Percentiles rank a stretch among this genome's conserved stretches.
Conservation (phyloP, 768 basidiomycete genomes). For the Crucibulum laeve region DNA sequence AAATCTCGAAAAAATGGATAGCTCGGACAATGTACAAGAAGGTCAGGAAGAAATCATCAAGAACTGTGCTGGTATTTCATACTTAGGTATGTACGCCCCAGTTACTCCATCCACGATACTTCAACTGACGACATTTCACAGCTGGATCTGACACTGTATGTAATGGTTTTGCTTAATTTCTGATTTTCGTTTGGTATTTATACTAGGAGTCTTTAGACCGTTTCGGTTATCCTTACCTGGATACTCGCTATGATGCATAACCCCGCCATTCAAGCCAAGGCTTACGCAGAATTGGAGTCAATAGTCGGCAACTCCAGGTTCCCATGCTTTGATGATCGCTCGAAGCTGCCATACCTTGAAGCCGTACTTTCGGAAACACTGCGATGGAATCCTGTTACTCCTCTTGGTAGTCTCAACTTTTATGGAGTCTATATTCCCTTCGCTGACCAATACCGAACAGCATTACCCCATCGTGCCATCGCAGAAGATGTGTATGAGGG, state of each 20-base stretch:
- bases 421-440: no score
- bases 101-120: not conserved
- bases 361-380: slow-evolving; percentile 38
- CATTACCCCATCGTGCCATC: slow-evolving; percentile 25
- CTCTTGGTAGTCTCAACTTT: slow-evolving; percentile 22
- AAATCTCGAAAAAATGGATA: slow-evolving; percentile 17
- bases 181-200: not conserved
- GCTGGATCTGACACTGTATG: slow-evolving; percentile 29
- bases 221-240: slow-evolving; percentile 1
- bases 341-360: slow-evolving; percentile 36
- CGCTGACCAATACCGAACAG: slow-evolving; percentile 13
- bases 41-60: slow-evolving; percentile 28
- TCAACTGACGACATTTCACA: slow-evolving; percentile 5
- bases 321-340: slow-evolving; percentile 35
- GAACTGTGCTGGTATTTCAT: slow-evolving; percentile 37
- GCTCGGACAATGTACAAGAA: slow-evolving; percentile 9
- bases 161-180: not conserved
- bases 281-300: slow-evolving; percentile 38
- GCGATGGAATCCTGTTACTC: slow-evolving; percentile 34
- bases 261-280: slow-evolving; percentile 36
- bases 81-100: slow-evolving; percentile 23
- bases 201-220: not conserved
- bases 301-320: slow-evolving; percentile 32
- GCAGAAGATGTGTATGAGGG: slow-evolving; percentile 27
- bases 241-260: slow-evolving; percentile 24